These are phyloP conservation scores for Suillus cothurnatus DNA, from an alignment of 768 basidiomycete species.

Conservation along the genomic window DNA sequence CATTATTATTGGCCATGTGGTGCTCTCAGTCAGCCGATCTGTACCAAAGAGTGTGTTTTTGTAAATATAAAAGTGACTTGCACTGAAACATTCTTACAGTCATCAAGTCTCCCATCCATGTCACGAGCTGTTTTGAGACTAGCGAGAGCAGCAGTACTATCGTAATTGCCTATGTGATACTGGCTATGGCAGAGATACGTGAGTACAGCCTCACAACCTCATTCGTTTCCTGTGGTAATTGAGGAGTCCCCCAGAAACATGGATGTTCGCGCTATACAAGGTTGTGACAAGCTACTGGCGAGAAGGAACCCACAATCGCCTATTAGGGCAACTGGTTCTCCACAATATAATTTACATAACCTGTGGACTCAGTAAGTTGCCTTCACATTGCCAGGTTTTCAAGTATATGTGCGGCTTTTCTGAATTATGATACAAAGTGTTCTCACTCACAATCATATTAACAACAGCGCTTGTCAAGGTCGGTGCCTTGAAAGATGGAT, in stretches of 20 bases:
- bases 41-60: neutral
- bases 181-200: neutral
- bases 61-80: neutral
- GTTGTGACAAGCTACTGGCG: neutral
- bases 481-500: neutral
- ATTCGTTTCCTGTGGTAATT: neutral
- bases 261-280: neutral
- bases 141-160: neutral
- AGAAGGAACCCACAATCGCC: constrained; percentile 1
- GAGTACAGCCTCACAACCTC: neutral
- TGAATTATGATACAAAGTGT: neutral
- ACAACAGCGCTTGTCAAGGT: neutral
- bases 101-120: neutral
- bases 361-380: constrained; percentile 1
- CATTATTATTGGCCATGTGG: too few relatives aligned
- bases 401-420: neutral
- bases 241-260: neutral
- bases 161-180: neutral
- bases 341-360: constrained; percentile 4
- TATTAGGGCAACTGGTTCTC: neutral
- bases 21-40: neutral
- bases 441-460: neutral
- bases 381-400: neutral
- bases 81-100: neutral
- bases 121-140: constrained; percentile 1